A percentile compares a stretch with the other conserved stretches of the same genome.
phyloP scores from a whole-genome alignment of 2,329 filamentous ascomycete genomes.

The Ophiognomonia clavigignenti-juglandacearum region DNA sequence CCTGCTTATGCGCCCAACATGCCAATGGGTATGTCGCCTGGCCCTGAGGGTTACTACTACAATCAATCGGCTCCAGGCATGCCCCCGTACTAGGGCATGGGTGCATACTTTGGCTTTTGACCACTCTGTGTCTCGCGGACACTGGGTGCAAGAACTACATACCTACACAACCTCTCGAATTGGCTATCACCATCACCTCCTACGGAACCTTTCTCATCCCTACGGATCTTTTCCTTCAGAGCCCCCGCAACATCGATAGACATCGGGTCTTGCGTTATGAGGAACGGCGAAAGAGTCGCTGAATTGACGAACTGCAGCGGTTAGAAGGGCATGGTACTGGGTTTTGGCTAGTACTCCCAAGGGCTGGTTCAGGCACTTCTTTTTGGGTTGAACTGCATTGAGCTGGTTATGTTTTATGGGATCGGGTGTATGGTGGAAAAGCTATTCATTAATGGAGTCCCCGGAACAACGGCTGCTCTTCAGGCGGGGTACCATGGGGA shows the following conservation, averaged over 20 bases:
- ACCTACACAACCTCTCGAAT: neutral
- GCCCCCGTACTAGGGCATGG: slow-evolving; percentile 53
- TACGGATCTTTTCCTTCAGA: neutral
- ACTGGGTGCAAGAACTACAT: too few species aligned
- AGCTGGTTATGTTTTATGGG: too few species aligned
- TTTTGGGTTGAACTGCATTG: neutral
- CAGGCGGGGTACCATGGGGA: too few species aligned
- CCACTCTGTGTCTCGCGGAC: neutral
- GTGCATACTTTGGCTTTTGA: slow-evolving; percentile 18
- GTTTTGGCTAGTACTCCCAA: neutral
- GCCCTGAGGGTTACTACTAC: slow-evolving; percentile 67
- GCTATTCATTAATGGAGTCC: neutral
- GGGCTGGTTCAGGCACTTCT: neutral
- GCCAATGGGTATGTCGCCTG: slow-evolving; percentile 62
- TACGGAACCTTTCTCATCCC: neutral
- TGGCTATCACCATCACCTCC: neutral
- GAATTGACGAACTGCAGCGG: neutral
- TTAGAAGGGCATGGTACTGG: neutral
- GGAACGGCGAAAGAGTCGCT: neutral
- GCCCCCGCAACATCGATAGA: neutral
- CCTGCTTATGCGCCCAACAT: slow-evolving; percentile 49
- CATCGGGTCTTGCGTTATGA: neutral
- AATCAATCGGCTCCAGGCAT: slow-evolving; percentile 50
- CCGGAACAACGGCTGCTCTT: neutral
- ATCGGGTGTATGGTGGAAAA: too few species aligned